Conservation (phyloP, 1,284 basidiomycete species). For the Leccinum pachyderme region DNA sequence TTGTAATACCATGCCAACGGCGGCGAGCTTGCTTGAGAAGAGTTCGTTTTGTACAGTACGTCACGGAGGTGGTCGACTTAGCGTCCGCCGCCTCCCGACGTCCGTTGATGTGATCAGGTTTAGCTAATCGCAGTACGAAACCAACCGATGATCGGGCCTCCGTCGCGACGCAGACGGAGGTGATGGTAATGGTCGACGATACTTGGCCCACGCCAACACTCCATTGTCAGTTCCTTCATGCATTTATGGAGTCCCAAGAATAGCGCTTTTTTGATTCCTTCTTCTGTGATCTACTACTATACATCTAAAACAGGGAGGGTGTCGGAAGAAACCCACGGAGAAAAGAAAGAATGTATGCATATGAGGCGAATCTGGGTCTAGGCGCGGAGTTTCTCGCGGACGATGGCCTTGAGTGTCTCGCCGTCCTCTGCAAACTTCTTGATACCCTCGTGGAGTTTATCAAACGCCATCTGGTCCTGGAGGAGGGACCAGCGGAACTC, state of each 20-base stretch:
- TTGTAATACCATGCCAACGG: too few species aligned
- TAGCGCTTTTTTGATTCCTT: not conserved
- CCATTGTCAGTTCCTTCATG: not conserved
- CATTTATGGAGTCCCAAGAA: not conserved
- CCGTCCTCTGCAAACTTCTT: conserved; percentile 97
- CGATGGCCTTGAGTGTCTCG: conserved; percentile 80
- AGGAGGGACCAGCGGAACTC: conserved; percentile 95
- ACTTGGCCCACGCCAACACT: not conserved
- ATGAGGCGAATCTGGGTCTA: conserved; percentile 1
- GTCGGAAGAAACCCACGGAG: not conserved
- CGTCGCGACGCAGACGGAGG: not conserved
- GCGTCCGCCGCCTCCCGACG: not conserved
- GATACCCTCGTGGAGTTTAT: conserved; percentile 97
- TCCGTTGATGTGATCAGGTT: not conserved
- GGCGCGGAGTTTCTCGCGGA: conserved; percentile 72
- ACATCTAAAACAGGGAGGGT: not conserved
- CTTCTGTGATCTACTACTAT: not conserved
- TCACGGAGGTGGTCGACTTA: too few species aligned
- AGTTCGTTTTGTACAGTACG: too few species aligned
- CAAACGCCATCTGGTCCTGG: conserved; percentile 92
- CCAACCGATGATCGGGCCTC: not conserved
- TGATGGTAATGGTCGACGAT: not conserved
- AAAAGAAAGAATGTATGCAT: not conserved
- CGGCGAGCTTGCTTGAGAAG: too few species aligned
- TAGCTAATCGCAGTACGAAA: not conserved